Evolutionary conservation across 2,329 filamentous ascomycete genomes (phyloP), one percentile per base, ranked within the genome.

Genomic region (Hawksworthiomyces lignivorus): DNA sequence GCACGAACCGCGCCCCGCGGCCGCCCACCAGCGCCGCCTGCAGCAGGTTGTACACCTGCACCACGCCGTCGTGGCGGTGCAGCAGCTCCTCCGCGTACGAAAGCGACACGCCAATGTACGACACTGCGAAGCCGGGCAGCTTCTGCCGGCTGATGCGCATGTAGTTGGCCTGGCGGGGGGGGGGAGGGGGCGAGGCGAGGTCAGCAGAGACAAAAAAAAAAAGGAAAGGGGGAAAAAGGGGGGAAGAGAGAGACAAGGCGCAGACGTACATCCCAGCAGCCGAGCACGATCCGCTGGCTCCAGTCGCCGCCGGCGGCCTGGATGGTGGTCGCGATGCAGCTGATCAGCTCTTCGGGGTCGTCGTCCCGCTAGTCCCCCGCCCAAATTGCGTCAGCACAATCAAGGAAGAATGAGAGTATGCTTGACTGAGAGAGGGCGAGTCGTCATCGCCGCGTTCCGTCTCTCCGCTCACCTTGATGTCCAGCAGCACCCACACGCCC

Each of bases 391-490:
- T 41, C 7, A 41, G 31, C 17, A 28, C 5, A 31, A n/a, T 1
- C n/a, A n/a, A 12, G 12, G 27, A 8, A 12, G 11, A 21, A 4
- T 3, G 6, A 20, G 21, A 28, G 17, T 14, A 8, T 12, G n/a
- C n/a, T n/a, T n/a, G n/a, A n/a, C n/a, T n/a, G n/a, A n/a, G n/a
- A n/a, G n/a, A n/a, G n/a, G n/a, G n/a, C n/a, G n/a, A n/a, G n/a
- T n/a, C n/a, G n/a, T n/a, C n/a, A n/a, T n/a, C n/a, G n/a, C n/a
- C n/a, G n/a, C n/a, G n/a, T n/a, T n/a, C n/a, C n/a, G n/a, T n/a
- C n/a, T n/a, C n/a, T n/a, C n/a, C n/a, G 48, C 55, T 17, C 60
- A 86, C 81, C 69, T 96, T 97, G 59, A 97, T 86, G 59, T 97
- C 90, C 4, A 97, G 67, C 47, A 96, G 62, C 6, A 92, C 54